Base-by-base conservation (phyloP, 768 basidiomycete genomes). In the Agaricus sinodeliciosus region DNA sequence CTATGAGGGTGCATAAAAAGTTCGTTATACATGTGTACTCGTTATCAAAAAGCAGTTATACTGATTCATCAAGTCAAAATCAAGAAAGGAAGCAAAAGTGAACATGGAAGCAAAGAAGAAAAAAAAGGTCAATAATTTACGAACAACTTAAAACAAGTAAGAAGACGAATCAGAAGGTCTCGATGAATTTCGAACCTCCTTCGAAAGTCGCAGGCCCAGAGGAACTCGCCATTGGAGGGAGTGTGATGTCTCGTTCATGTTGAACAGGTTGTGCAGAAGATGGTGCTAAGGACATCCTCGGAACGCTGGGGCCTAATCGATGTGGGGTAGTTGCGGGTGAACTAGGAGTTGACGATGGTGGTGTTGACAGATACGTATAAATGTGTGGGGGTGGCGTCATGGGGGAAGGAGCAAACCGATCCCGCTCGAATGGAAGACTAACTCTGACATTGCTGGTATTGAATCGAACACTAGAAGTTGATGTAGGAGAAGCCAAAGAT, bases 381-480 rank as follows among this genome's bases (percentile, higher is more conserved):
- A 53, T 46, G 2, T 40, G 39, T 6, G 44, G 43, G 2, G 39
- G 37, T 3, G 44, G 39, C 3, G 51, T 34, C 9, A 9, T 52
- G 2, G 51, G 51, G 3, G 51, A 53, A 5, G 51, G 51, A 16
- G 51, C 35, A 39, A 39, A 53, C 11, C 36, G 35, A 13, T 53
- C 51, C 27, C 45, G 22, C 37, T 53, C 51, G n/a, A 28, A 15
- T 12, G 44, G 51, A 13, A 26, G 37, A 15, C 9, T 39, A 16
- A 45, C 43, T 22, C 43, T 36, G 9, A 13, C 19, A 37, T 26
- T 27, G 9, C 31, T 28, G 9, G 42, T 12, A n/a, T 53, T 35
- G n/a, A 53, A 53, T 18, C 51, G 44, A 31, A 53, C 44, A 31
- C 51, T 53, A 46, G 28, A 46, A 12, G 44, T 40, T 28, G 51